These are phyloP conservation scores for Agaricus blazei DNA, from an alignment of 768 basidiomycete genomes.

Conservation along the genomic window DNA sequence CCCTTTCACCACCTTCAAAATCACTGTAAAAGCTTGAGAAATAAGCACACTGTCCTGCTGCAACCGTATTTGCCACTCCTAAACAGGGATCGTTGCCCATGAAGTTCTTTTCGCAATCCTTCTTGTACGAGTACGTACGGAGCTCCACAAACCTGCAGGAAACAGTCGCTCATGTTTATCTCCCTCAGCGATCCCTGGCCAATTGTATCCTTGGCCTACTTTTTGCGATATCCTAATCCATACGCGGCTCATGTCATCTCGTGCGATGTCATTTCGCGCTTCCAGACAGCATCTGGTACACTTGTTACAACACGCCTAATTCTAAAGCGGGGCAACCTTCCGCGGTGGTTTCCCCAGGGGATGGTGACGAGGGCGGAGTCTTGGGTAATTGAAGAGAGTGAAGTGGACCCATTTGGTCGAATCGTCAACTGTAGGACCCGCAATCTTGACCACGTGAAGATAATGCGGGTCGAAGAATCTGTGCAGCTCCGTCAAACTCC, in stretches of 20 bases:
- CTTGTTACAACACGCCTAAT: conserved; percentile 87
- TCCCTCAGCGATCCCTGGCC: conserved; percentile 81
- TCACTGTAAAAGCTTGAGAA: conserved; percentile 3
- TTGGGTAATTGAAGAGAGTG: conserved; percentile 94
- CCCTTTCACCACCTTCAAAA: background rate
- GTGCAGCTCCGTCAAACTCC: conserved; percentile 63
- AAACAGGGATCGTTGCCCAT: conserved; percentile 33
- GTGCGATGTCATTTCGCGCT: conserved; percentile 91
- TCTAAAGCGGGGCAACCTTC: conserved; percentile 86
- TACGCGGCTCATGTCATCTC: conserved; percentile 91
- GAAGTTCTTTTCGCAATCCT: conserved; percentile 55
- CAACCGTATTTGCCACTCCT: background rate
- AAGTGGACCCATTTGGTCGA: conserved; percentile 81
- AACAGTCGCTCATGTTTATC: conserved; percentile 14
- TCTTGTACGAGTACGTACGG: conserved; percentile 46
- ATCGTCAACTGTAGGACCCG: conserved; percentile 74
- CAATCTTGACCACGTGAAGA: conserved; percentile 91
- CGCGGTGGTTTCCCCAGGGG: conserved; percentile 85
- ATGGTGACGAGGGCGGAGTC: conserved; percentile 83
- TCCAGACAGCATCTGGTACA: conserved; percentile 64
- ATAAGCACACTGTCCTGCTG: background rate
- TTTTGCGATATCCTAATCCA: conserved; percentile 93
- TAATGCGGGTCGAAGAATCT: conserved; percentile 89
- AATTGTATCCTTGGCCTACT: conserved; percentile 90
- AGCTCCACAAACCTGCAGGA: background rate